Percentiles rank a stretch among this genome's conserved stretches.
Conservation (phyloP, 2,329 filamentous ascomycete genomes). For the Xylogone sp. region DNA sequence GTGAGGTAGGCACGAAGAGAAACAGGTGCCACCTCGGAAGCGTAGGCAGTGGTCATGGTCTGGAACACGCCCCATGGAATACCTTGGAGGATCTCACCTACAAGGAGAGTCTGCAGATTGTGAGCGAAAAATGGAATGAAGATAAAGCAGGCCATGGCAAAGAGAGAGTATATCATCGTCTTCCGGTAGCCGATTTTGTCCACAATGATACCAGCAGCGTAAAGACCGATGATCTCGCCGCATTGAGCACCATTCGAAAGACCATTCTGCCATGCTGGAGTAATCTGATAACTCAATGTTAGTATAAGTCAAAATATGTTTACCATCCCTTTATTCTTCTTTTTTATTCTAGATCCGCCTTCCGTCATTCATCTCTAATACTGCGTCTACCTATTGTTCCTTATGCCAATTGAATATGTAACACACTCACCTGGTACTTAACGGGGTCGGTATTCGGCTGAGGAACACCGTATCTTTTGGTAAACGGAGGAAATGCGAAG, state of each 20-base stretch:
- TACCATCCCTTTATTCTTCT: neutral
- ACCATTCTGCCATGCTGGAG: slow-evolving; percentile 36
- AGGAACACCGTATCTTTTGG: slow-evolving; percentile 23
- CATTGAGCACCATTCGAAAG: slow-evolving; percentile 35
- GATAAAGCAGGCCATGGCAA: slow-evolving; percentile 39
- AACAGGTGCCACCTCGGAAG: slow-evolving; percentile 46
- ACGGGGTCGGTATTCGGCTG: slow-evolving; percentile 18
- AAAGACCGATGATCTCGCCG: slow-evolving; percentile 38
- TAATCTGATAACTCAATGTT: slow-evolving; percentile 30
- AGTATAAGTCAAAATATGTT: neutral
- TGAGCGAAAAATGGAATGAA: slow-evolving; percentile 47
- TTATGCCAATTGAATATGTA: slow-evolving; percentile 11
- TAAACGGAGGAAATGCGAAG: slow-evolving; percentile 27
- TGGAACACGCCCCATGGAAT: slow-evolving; percentile 48
- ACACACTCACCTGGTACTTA: slow-evolving; percentile 18
- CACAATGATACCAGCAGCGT: slow-evolving; percentile 35
- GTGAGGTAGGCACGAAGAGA: slow-evolving; percentile 46
- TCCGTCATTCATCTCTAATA: no score
- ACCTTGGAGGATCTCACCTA: slow-evolving; percentile 44
- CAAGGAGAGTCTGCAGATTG: slow-evolving; percentile 39
- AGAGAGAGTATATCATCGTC: slow-evolving; percentile 39
- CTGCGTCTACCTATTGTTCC: slow-evolving; percentile 6
- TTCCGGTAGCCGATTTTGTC: slow-evolving; percentile 41
- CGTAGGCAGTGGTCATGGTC: slow-evolving; percentile 26
- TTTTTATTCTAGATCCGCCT: no score